Base-by-base conservation (phyloP, 2,329 filamentous ascomycete genomes). In the Capronia coronata region DNA sequence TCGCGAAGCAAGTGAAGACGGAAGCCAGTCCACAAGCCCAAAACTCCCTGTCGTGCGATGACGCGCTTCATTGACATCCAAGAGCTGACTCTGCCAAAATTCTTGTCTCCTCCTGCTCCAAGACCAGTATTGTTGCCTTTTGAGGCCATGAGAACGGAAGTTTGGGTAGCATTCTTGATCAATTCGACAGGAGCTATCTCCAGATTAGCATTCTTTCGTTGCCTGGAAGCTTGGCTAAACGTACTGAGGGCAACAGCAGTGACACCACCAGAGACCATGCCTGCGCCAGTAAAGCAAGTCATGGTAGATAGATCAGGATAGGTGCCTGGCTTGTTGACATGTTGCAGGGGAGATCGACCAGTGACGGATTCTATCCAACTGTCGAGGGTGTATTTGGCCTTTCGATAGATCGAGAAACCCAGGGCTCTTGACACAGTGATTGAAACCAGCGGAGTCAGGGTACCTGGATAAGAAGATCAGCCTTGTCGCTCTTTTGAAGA, bases 131-230 rank as follows among this genome's bases (percentile, higher is more conserved):
- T 46, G 14, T 54, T 41, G 21, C 39, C 37, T 27, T 51, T 38
- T 19, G 49, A 44, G 7, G 69, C 66, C 52, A 74, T 68, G 40
- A 74, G 59, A 27, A 74, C 71, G 1, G 71, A 73, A 7, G 71
- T 72, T 56, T 74, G 71, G 13, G 72, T 69, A 3, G 72, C 71
- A 49, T 74, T 74, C 58, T 74, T 74, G 43, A 71, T 67, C 27
- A 73, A 59, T 61, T 74, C 71, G 45, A 74, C 71, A 1, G 71
- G 71, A 51, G 71, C 71, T 72, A 43, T 2, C 21, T 22, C 37
- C 16, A 8, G 25, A 38, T 46, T 39, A 54, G 49, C 14, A 23
- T 22, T 23, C 38, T 13, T 13, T 32, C 10, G 32, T 16, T 8
- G 29, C 35, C 11, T 3, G n/a, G 13, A 14, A 27, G 25, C 10